Evolutionary conservation across 768 basidiomycete species (phyloP).

Genomic region (Mycena galopus): DNA sequence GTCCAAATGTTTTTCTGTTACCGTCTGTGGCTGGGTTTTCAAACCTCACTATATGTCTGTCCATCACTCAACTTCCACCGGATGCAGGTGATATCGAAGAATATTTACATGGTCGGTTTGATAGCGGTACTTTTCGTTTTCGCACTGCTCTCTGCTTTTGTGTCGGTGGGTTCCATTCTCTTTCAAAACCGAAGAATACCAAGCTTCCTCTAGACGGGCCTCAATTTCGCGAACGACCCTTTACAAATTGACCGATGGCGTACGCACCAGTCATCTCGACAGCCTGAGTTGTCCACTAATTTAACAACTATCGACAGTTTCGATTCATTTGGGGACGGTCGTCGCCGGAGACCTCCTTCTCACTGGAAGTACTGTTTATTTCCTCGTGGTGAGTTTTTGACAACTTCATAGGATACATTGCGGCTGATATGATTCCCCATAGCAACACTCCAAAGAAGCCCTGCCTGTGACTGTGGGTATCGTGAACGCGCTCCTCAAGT

Average conservation of each 20-base stretch:
- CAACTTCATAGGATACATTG: background rate
- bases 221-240: background rate
- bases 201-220: background rate
- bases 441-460: background rate
- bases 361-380: background rate
- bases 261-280: background rate
- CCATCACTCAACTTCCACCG: background rate
- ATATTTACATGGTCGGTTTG: background rate
- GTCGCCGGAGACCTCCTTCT: background rate
- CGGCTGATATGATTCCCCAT: background rate
- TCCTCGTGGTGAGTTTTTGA: background rate
- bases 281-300: background rate
- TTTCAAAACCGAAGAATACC: background rate
- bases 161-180: too few species aligned
- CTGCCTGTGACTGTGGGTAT: background rate
- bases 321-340: background rate
- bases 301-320: background rate
- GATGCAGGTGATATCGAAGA: background rate
- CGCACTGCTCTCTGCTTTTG: background rate
- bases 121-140: background rate
- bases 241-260: background rate
- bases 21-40: background rate
- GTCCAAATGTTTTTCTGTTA: constrained; percentile 1
- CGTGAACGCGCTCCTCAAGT: background rate
- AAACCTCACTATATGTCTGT: background rate